Percentiles rank a stretch among this genome's conserved stretches.
Evolutionary conservation across 1,284 basidiomycete species (phyloP).

Genomic region (Rhodofomes roseus): DNA sequence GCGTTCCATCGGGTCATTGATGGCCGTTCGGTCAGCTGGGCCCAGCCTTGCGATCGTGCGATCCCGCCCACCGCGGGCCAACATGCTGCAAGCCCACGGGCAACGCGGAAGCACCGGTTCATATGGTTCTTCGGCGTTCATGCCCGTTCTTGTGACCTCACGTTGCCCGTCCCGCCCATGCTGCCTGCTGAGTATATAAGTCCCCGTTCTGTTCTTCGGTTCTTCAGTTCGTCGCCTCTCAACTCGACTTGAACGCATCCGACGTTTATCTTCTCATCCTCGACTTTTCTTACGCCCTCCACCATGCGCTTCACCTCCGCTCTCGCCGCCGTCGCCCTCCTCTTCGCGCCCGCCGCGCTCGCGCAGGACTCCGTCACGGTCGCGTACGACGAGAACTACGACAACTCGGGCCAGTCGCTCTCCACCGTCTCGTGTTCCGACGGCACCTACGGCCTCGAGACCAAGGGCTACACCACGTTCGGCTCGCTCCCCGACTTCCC

Average conservation of each 20-base stretch:
- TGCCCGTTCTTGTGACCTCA: background rate
- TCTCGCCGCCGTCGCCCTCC: conserved; percentile 21
- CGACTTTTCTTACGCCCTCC: background rate
- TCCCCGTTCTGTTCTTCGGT: no score
- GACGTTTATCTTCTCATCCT: background rate
- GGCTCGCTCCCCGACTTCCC: conserved; percentile 46
- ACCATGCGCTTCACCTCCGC: conserved; percentile 12
- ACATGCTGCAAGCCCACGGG: background rate
- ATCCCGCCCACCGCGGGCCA: background rate
- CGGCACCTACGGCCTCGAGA: conserved; percentile 40
- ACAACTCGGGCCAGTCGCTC: conserved; percentile 31
- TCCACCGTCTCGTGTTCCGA: conserved; percentile 45
- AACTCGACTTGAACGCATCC: background rate
- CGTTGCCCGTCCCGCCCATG: background rate
- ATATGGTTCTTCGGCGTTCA: background rate
- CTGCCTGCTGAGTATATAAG: background rate
- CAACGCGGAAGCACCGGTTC: background rate
- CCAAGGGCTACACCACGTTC: conserved; percentile 42
- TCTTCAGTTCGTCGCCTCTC: conserved; percentile 1
- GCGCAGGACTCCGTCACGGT: conserved; percentile 23
- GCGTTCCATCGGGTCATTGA: background rate
- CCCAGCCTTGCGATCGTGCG: background rate
- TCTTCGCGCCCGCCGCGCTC: conserved; percentile 18
- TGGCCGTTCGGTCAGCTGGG: background rate
- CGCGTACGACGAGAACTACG: conserved; percentile 43